These are phyloP conservation scores for Chlamydomonas incerta DNA, from an alignment of 139 green algal genomes.

Conservation along the genomic window DNA sequence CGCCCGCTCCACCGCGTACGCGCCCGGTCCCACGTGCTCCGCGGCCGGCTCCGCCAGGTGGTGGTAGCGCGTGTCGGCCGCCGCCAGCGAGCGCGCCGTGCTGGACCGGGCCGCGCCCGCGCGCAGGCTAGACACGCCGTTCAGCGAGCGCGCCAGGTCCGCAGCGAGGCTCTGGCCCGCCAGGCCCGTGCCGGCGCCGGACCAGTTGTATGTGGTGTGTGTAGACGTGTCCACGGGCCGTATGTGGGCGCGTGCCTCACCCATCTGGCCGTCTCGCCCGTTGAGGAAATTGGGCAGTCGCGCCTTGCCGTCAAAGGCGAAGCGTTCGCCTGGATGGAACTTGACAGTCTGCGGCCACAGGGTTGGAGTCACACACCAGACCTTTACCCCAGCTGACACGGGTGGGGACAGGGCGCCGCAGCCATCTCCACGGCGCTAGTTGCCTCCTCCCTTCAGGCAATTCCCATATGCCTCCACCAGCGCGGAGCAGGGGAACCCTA, in stretches of 20 bases:
- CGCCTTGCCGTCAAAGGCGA: constrained; percentile 13
- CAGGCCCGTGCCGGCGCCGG: background rate
- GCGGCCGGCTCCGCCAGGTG: constrained; percentile 7
- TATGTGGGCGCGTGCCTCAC: background rate
- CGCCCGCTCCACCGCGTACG: background rate
- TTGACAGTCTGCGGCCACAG: background rate
- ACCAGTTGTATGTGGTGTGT: constrained; percentile 29
- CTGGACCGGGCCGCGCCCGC: background rate
- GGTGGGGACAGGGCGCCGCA: no score
- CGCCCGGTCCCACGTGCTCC: constrained; percentile 27
- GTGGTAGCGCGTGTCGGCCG: constrained; percentile 18
- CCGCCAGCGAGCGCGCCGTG: constrained; percentile 15
- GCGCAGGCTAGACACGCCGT: background rate
- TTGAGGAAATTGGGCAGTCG: constrained; percentile 30
- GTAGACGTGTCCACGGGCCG: constrained; percentile 1
- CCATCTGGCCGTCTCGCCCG: constrained; percentile 1
- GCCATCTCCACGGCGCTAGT: no score
- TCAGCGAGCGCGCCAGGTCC: constrained; percentile 6
- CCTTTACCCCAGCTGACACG: no score
- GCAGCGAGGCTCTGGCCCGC: constrained; percentile 3
- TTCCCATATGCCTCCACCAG: no score
- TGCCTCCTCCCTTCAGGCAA: no score
- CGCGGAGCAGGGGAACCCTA: no score
- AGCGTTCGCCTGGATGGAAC: background rate
- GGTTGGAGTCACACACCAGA: no score